These are phyloP conservation scores for Botryotinia narcissicola DNA, from an alignment of 2,329 filamentous ascomycete species.

Conservation along the genomic window DNA sequence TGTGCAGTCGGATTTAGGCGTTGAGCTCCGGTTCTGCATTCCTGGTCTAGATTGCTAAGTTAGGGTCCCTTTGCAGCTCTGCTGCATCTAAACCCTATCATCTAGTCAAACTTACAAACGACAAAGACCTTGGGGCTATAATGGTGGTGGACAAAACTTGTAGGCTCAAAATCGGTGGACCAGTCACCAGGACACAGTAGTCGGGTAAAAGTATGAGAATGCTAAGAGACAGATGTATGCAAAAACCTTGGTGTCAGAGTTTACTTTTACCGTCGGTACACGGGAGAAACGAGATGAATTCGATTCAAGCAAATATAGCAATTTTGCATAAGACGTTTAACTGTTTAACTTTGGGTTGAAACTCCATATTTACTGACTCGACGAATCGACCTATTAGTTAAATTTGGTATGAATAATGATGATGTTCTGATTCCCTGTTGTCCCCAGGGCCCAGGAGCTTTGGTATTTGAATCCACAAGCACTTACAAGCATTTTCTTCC, in stretches of 20 bases:
- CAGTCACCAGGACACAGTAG: not conserved
- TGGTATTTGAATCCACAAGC: conserved; percentile 12
- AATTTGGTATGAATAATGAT: conserved; percentile 10
- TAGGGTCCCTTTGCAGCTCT: conserved; percentile 4
- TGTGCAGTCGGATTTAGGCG: not conserved
- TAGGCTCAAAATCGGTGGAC: not conserved
- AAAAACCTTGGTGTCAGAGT: not conserved
- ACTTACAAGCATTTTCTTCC: conserved; percentile 1
- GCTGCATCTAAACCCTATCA: conserved; percentile 7
- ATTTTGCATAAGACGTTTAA: conserved; percentile 6
- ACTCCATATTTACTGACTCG: conserved; percentile 14
- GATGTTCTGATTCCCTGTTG: conserved; percentile 6
- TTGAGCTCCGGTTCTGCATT: not conserved
- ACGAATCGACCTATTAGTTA: conserved; percentile 3
- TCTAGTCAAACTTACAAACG: conserved; percentile 1
- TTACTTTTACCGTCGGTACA: not conserved
- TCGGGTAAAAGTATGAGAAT: not conserved
- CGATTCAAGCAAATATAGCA: not conserved
- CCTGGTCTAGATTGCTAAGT: conserved; percentile 1
- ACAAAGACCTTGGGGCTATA: not conserved
- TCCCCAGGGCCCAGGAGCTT: conserved; percentile 15
- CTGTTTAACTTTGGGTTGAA: not conserved
- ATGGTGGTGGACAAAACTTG: not conserved
- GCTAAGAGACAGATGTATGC: not conserved
- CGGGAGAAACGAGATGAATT: not conserved